Base-by-base conservation (phyloP, 805 yeast species). In the Torulaspora quercuum region DNA sequence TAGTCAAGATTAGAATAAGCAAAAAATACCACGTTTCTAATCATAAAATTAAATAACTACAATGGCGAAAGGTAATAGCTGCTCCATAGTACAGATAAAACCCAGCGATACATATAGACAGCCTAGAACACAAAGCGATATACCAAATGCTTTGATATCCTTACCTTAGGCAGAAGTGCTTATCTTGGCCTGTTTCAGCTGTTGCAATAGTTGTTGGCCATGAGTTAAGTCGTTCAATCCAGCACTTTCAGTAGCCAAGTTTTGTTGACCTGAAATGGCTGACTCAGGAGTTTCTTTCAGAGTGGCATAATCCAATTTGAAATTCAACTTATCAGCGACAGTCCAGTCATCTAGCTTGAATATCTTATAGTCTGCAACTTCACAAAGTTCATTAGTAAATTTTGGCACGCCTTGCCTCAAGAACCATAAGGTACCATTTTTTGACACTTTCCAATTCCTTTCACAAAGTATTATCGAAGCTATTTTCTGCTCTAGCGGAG, bases 311-410 rank as follows among this genome's bases (percentile, higher is more conserved):
- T 69, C 73, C 33, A 69, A 50, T 44, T 57, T 67, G 45, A 59
- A 61, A 43, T 68, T 68, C 17, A 56, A 48, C 50, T 63, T 67
- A 40, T 70, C 75, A 12, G 55, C 49, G 10, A 68, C 57, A 11
- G 61, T 59, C 75, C 75, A 70, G 33, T 61, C 67, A 34, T 55
- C 63, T 20, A 69, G 60, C 47, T 67, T 69, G 45, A 70, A 70
- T 9, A 69, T 54, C 42, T 63, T 68, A 50, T 58, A 68, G 41
- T 69, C 73, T 19, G 70, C 71, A 20, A 68, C 46, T 43, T 67
- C 71, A 42, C 59, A 67, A 12, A 49, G 52, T 29, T 67, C 72
- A 25, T 65, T 66, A n/a, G 54, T 47, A 29, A 63, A 55, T 35
- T 63, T 65, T 6, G 64, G 56, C 29, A 57, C 61, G 12, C 68